phyloP scores from a whole-genome alignment of 2,329 filamentous ascomycete genomes.

The Fusarium solani-melongenae region DNA sequence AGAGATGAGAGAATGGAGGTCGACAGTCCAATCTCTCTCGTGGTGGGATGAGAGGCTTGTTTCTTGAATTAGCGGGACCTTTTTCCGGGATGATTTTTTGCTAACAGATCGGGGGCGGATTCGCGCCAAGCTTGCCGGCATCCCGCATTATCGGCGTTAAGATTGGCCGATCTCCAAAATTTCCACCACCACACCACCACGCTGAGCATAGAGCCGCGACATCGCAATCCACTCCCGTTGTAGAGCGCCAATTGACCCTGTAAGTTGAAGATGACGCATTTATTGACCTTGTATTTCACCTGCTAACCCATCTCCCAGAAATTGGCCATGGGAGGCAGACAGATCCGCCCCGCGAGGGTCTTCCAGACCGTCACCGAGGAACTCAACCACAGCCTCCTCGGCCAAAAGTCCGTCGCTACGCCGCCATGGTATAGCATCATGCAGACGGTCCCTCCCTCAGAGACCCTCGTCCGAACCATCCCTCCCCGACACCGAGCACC shows the following conservation, averaged over 20 bases:
- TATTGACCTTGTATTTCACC: neutral
- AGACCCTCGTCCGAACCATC: constrained; percentile 66
- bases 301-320: constrained; percentile 13
- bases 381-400: constrained; percentile 55
- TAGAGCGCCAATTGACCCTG: constrained; percentile 34
- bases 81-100: constrained; percentile 39
- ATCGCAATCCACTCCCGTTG: constrained; percentile 22
- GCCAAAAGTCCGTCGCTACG: constrained; percentile 48
- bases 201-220: constrained; percentile 17
- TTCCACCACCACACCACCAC: constrained; percentile 41
- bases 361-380: constrained; percentile 58
- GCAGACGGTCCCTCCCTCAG: constrained; percentile 66
- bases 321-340: constrained; percentile 55
- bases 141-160: constrained; percentile 43
- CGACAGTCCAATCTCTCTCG: constrained; percentile 36
- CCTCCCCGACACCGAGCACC: constrained; percentile 58
- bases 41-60: constrained; percentile 34
- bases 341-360: constrained; percentile 60
- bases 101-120: constrained; percentile 29
- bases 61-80: constrained; percentile 36
- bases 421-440: constrained; percentile 64
- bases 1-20: constrained; percentile 28
- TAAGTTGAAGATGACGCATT: constrained; percentile 8
- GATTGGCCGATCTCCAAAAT: constrained; percentile 48
- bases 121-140: constrained; percentile 34